These are phyloP conservation scores for Yamadazyma sp. DNA, from an alignment of 805 yeast species.

Conservation along the genomic window DNA sequence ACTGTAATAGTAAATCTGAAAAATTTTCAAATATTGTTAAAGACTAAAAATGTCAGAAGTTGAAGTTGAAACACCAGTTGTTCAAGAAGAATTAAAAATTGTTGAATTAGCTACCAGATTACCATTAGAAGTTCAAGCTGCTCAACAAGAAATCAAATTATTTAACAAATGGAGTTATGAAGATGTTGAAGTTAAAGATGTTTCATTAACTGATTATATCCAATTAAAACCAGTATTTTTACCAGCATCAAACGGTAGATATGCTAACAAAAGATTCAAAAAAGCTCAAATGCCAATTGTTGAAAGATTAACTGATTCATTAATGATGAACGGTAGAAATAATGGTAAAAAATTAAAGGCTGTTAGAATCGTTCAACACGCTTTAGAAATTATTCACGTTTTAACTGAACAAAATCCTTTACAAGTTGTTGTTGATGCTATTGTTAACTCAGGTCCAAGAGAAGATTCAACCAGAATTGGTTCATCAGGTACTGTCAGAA, in stretches of 20 bases:
- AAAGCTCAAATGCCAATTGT: slow-evolving; percentile 99
- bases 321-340: slow-evolving; percentile 99
- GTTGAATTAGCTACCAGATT: slow-evolving; percentile 91
- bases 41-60: slow-evolving; percentile 87
- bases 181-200: slow-evolving; percentile 96
- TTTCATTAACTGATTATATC: slow-evolving; percentile 96
- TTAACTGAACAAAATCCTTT: slow-evolving; percentile 99
- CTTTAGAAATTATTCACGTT: slow-evolving; percentile 95
- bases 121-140: slow-evolving; percentile 95
- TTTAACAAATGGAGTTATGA: slow-evolving; percentile 99
- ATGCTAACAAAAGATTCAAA: slow-evolving; percentile 99
- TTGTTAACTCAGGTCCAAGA: slow-evolving; percentile 99
- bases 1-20: too few relatives aligned
- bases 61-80: slow-evolving; percentile 66
- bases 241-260: slow-evolving; percentile 99
- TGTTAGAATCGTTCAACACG: slow-evolving; percentile 99
- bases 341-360: slow-evolving; percentile 99
- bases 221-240: slow-evolving; percentile 98
- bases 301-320: slow-evolving; percentile 99
- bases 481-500: slow-evolving; percentile 99
- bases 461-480: slow-evolving; percentile 99
- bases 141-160: slow-evolving; percentile 93
- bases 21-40: slow-evolving; percentile 7
- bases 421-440: slow-evolving; percentile 98
- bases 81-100: slow-evolving; percentile 78